Evolutionary conservation across 2,329 filamentous ascomycete genomes (phyloP).

Genomic region (Tolypocladium amazonense): DNA sequence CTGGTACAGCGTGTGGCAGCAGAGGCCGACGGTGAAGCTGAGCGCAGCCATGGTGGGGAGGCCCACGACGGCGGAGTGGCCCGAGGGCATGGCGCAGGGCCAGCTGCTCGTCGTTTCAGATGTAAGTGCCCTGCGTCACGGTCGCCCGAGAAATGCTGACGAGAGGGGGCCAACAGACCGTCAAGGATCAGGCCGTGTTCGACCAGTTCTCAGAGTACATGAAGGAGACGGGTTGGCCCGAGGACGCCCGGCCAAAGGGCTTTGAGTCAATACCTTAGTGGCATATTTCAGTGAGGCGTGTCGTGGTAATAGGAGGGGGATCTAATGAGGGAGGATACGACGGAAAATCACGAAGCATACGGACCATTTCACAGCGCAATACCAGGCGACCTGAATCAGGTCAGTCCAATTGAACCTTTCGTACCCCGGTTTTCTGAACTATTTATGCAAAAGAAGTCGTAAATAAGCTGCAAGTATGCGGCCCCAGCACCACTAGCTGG

Average conservation of each 20-base stretch:
- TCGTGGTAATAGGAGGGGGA: background rate
- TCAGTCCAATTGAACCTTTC: background rate
- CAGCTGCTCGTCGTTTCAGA: slow-evolving; percentile 2
- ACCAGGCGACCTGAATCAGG: background rate
- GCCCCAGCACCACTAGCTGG: no score
- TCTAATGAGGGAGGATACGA: background rate
- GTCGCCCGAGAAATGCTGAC: background rate
- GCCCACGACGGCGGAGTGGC: slow-evolving; percentile 2
- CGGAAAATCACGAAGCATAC: background rate
- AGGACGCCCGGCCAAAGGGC: background rate
- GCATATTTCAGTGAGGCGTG: background rate
- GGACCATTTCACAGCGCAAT: background rate
- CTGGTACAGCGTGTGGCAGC: slow-evolving; percentile 5
- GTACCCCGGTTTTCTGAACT: no score
- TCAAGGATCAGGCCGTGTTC: background rate
- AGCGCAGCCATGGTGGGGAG: background rate
- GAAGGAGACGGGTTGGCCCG: background rate
- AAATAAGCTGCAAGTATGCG: no score
- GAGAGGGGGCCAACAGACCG: background rate
- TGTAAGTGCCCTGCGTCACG: background rate
- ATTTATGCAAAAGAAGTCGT: no score
- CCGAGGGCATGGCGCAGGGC: background rate
- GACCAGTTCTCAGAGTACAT: background rate
- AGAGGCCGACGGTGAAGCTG: background rate
- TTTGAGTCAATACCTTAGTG: background rate